Evolutionary conservation across 2,329 filamentous ascomycete species (phyloP), one percentile per base, ranked within the genome.

Genomic region (Plectosphaerella plurivora): DNA sequence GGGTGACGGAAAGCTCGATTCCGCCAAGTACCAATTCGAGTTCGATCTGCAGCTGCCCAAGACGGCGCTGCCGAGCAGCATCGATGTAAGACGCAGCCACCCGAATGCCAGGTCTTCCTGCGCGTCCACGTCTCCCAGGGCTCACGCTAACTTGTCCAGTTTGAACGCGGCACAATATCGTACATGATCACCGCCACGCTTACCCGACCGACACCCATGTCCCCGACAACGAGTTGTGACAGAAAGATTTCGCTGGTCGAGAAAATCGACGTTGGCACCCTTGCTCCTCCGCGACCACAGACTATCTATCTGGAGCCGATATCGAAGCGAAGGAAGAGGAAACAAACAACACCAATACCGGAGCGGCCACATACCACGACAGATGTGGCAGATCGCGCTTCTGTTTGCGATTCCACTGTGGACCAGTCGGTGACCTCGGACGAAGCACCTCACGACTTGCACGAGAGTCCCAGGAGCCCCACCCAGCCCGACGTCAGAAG

Each of bases 111-210:
- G n/a, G n/a, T n/a, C n/a, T n/a, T 18, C 18, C 39, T 42, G 4
- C 8, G 11, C 39, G 39, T 14, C 28, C 44, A 12, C 10, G 36
- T n/a, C 14, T 41, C 37, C 37, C 14, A n/a, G 5, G 14, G 15
- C 37, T 41, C 15, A 41, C 16, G 37, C 37, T 41, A 4, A 41
- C 37, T 47, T 45, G 35, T 24, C 5, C 68, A 97, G 91, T 99
- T 99, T 68, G 94, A 97, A 71, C 86, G 93, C 65, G 94, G 94
- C 36, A 92, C 90, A 2, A 90, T 99, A 61, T 87, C 88, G 18
- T 99, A 97, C 71, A 84, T 93, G 73, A 82, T 97, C 61, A 93
- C 90, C 6, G 88, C 93, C 33, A 97, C 91, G 9, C 70, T 97
- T 53, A 97, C 93, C 18, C 84, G 91, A 52, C 93, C 94, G 18